Evolutionary conservation across 371 early-diverging fungal genomes (phyloP).

Genomic region (Nematocida homosporus): DNA sequence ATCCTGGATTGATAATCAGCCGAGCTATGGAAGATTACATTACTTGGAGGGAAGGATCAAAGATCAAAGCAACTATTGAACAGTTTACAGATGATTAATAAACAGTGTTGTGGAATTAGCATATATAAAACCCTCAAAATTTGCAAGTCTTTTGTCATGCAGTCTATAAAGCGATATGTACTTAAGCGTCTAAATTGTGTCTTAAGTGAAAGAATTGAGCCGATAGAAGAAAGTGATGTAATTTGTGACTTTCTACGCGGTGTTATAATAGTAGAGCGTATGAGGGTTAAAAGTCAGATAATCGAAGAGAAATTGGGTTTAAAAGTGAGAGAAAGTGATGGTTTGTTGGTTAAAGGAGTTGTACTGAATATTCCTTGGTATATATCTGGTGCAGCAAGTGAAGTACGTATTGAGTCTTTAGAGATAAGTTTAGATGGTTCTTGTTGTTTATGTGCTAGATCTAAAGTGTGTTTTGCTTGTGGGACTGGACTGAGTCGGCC

Average conservation of each 20-base stretch:
- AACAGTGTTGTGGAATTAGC: too few relatives aligned
- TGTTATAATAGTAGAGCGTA: slow-evolving; percentile 12
- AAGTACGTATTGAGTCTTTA: neutral
- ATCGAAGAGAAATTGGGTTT: neutral
- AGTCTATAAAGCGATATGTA: neutral
- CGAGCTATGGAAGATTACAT: slow-evolving; percentile 92
- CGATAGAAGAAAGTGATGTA: neutral
- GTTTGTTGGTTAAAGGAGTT: neutral
- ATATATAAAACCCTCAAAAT: slow-evolving; percentile 96
- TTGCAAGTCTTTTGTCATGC: slow-evolving; percentile 71
- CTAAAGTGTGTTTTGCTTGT: neutral
- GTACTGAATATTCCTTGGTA: slow-evolving; percentile 5
- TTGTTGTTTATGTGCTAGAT: slow-evolving; percentile 13
- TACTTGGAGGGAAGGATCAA: slow-evolving; percentile 92
- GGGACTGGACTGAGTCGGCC: too few relatives aligned
- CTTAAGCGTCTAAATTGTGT: neutral
- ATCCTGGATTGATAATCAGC: slow-evolving; percentile 55
- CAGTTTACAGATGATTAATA: slow-evolving; percentile 69
- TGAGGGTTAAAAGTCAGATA: slow-evolving; percentile 2
- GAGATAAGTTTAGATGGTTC: neutral
- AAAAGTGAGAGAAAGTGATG: neutral
- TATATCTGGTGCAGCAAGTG: neutral
- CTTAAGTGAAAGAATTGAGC: slow-evolving; percentile 1
- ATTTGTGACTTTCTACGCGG: slow-evolving; percentile 18
- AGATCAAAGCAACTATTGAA: slow-evolving; percentile 91